A percentile compares a stretch with the other conserved stretches of the same genome.
phyloP scores from a whole-genome alignment of 352 stramenopile genomes.

The Paralagenidium karlingii region DNA sequence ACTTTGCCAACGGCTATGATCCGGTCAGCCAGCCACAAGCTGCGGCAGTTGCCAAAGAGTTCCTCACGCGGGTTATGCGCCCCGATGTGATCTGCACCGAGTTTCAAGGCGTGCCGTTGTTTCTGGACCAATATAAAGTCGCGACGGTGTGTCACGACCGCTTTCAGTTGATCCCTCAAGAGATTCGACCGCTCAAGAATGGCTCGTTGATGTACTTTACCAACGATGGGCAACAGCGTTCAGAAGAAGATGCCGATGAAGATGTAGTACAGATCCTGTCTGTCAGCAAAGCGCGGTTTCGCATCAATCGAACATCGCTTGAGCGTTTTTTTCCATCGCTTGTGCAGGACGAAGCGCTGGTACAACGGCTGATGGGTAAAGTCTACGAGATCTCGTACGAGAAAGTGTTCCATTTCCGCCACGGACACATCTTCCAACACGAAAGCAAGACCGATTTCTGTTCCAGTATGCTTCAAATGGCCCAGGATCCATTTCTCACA shows the following conservation, averaged over 20 bases:
- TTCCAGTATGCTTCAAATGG: slow-evolving; percentile 30
- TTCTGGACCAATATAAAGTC: slow-evolving; percentile 30
- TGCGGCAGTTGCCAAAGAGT: slow-evolving; percentile 11
- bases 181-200: slow-evolving; percentile 12
- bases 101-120: slow-evolving; percentile 35
- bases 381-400: slow-evolving; percentile 52
- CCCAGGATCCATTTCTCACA: slow-evolving; percentile 33
- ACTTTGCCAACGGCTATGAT: slow-evolving; percentile 27
- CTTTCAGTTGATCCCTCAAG: no score
- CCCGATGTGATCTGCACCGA: slow-evolving; percentile 32
- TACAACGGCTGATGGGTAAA: slow-evolving; percentile 38
- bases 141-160: slow-evolving; percentile 16
- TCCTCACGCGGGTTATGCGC: slow-evolving; percentile 25
- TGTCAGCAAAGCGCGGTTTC: slow-evolving; percentile 20
- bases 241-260: no score
- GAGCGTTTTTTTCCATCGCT: slow-evolving; percentile 31
- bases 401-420: slow-evolving; percentile 52
- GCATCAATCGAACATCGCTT: slow-evolving; percentile 29
- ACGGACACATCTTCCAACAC: slow-evolving; percentile 37
- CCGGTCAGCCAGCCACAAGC: slow-evolving; percentile 7
- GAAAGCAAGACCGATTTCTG: slow-evolving; percentile 36
- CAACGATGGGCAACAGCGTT: slow-evolving; percentile 1
- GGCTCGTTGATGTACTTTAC: slow-evolving; percentile 13
- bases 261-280: no score
- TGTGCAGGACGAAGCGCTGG: slow-evolving; percentile 31